phyloP scores from a whole-genome alignment of 495 filamentous ascomycete species.

The Xylaria longipes region DNA sequence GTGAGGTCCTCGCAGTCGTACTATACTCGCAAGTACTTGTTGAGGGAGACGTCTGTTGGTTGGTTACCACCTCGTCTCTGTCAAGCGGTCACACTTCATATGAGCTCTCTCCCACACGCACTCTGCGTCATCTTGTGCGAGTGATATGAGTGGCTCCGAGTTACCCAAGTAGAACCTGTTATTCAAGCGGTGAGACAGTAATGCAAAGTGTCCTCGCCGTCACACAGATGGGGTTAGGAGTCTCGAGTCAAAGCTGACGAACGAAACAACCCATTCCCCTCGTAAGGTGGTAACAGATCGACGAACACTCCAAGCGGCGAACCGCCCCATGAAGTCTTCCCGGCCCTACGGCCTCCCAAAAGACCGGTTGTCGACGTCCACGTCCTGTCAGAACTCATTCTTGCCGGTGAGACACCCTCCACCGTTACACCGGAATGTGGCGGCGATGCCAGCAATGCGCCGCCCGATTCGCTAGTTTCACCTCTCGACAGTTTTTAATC shows the following conservation, averaged over 20 bases:
- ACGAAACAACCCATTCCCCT: conserved; percentile 21
- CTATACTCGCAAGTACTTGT: conserved; percentile 6
- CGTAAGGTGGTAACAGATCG: conserved; percentile 2
- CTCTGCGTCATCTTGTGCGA: background rate
- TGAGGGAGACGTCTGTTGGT: background rate
- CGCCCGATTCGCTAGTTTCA: conserved; percentile 35
- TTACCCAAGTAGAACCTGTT: background rate
- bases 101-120: background rate
- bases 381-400: conserved; percentile 27
- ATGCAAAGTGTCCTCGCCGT: conserved; percentile 1
- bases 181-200: conserved; percentile 18
- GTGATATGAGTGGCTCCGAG: background rate
- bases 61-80: background rate
- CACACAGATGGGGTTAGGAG: background rate
- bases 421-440: conserved; percentile 39
- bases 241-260: background rate
- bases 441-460: conserved; percentile 28
- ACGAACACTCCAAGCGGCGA: conserved; percentile 15
- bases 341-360: conserved; percentile 9
- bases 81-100: background rate
- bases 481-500: conserved; percentile 21
- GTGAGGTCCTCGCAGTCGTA: conserved; percentile 7
- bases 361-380: conserved; percentile 23
- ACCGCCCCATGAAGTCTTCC: conserved; percentile 3
- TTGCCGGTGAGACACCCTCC: conserved; percentile 32